Evolutionary conservation across 1,284 basidiomycete genomes (phyloP).

Genomic region (Marasmius oreades): DNA sequence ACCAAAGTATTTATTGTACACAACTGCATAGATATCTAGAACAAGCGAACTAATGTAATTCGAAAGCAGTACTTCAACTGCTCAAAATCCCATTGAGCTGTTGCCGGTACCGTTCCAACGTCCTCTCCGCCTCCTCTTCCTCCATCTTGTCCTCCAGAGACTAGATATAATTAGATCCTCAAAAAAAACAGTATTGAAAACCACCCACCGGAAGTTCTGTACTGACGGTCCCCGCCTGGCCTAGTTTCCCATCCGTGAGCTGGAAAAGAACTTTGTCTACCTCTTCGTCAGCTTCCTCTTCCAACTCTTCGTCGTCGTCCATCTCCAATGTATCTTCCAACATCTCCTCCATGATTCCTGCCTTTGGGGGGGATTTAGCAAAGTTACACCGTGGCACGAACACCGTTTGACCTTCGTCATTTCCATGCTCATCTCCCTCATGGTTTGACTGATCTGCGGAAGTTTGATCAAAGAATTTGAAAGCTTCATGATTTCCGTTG

Average conservation of each 20-base stretch:
- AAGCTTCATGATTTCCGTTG: slow-evolving; percentile 98
- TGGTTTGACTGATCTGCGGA: slow-evolving; percentile 88
- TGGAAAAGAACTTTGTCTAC: slow-evolving; percentile 97
- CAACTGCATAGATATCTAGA: neutral
- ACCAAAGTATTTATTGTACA: neutral
- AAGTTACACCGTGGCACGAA: neutral
- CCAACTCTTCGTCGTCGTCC: slow-evolving; percentile 91
- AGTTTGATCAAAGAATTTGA: slow-evolving; percentile 91
- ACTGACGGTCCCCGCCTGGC: slow-evolving; percentile 73
- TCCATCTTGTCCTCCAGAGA: slow-evolving; percentile 56
- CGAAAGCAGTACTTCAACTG: slow-evolving; percentile 39
- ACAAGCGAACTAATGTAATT: slow-evolving; percentile 3
- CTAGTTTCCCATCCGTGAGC: slow-evolving; percentile 94
- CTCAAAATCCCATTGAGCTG: slow-evolving; percentile 85
- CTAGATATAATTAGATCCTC: slow-evolving; percentile 27
- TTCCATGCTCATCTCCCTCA: slow-evolving; percentile 98
- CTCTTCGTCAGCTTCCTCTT: slow-evolving; percentile 96
- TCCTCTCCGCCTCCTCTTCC: slow-evolving; percentile 79
- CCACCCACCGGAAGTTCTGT: slow-evolving; percentile 75
- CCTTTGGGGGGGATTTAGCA: slow-evolving; percentile 41
- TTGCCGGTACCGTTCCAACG: slow-evolving; percentile 84
- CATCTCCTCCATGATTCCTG: slow-evolving; percentile 94
- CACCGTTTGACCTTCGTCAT: slow-evolving; percentile 83
- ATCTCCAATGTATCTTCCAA: slow-evolving; percentile 82
- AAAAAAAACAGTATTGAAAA: neutral